phyloP scores from a whole-genome alignment of 2,329 filamentous ascomycete genomes.

The Neoarthrinium moseri region DNA sequence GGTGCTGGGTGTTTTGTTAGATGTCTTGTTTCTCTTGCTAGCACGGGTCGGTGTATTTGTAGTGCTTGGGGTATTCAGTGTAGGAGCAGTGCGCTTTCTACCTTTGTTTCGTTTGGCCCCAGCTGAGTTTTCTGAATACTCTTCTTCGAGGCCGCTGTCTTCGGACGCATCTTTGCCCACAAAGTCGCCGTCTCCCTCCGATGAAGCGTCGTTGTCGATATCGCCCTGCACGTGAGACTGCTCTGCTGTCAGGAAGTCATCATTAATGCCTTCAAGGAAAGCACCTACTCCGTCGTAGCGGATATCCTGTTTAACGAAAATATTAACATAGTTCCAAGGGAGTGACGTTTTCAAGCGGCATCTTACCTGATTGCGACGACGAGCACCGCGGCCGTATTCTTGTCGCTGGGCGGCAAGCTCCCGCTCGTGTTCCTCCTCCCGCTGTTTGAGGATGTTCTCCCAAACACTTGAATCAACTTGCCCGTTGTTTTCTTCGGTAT shows the following conservation, averaged over 20 bases:
- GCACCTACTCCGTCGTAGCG: constrained; percentile 41
- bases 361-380: constrained; percentile 58
- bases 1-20: constrained; percentile 21
- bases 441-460: constrained; percentile 84
- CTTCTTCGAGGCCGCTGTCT: constrained; percentile 14
- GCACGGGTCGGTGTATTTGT: constrained; percentile 1
- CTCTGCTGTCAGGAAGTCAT: constrained; percentile 16
- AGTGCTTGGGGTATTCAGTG: constrained; percentile 5
- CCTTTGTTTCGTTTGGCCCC: constrained; percentile 18
- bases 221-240: constrained; percentile 23
- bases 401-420: constrained; percentile 68
- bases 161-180: constrained; percentile 19
- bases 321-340: constrained; percentile 9
- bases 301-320: constrained; percentile 28
- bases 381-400: constrained; percentile 81
- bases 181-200: constrained; percentile 15
- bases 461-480: constrained; percentile 71
- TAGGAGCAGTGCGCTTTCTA: constrained; percentile 18
- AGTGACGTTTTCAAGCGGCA: neutral
- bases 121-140: constrained; percentile 1
- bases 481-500: constrained; percentile 48
- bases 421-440: constrained; percentile 74
- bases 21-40: constrained; percentile 14
- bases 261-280: constrained; percentile 23
- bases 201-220: constrained; percentile 21